phyloP scores from a whole-genome alignment of 495 filamentous ascomycete genomes.

The Amphirosellinia nigrospora region DNA sequence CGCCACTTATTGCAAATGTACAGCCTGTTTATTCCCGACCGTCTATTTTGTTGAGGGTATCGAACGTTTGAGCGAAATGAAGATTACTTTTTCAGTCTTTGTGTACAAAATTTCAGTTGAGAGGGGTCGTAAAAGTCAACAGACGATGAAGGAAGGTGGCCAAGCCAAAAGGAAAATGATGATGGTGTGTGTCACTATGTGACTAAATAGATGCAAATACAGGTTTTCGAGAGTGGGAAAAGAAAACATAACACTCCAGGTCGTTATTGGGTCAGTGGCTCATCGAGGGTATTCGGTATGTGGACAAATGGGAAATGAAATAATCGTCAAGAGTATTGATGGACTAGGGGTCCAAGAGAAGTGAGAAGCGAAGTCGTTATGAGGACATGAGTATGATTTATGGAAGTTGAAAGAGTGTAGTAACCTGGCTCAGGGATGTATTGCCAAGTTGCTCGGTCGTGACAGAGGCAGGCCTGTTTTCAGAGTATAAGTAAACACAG shows the following conservation, averaged over 20 bases:
- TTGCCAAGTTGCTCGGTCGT: constrained; percentile 32
- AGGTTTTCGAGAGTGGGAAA: constrained; percentile 49
- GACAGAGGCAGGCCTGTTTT: constrained; percentile 37
- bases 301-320: constrained; percentile 61
- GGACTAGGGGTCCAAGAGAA: constrained; percentile 58
- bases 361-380: constrained; percentile 68
- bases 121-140: constrained; percentile 38
- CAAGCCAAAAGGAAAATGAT: constrained; percentile 36
- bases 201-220: constrained; percentile 50
- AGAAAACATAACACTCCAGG: constrained; percentile 60
- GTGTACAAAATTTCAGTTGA: constrained; percentile 49
- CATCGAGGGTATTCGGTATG: constrained; percentile 66
- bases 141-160: constrained; percentile 31
- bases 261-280: constrained; percentile 67
- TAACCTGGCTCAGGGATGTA: constrained; percentile 30
- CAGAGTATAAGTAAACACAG: constrained; percentile 30
- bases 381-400: constrained; percentile 66
- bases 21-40: constrained; percentile 32
- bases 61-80: constrained; percentile 35
- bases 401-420: constrained; percentile 49
- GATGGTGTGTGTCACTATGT: constrained; percentile 31
- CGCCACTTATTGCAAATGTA: constrained; percentile 41
- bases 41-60: constrained; percentile 47
- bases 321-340: constrained; percentile 53
- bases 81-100: constrained; percentile 45